A percentile compares a stretch with the other conserved stretches of the same genome.
Conservation (phyloP, 371 early-diverging fungal species). For the Lichtheimia hyalospora region DNA sequence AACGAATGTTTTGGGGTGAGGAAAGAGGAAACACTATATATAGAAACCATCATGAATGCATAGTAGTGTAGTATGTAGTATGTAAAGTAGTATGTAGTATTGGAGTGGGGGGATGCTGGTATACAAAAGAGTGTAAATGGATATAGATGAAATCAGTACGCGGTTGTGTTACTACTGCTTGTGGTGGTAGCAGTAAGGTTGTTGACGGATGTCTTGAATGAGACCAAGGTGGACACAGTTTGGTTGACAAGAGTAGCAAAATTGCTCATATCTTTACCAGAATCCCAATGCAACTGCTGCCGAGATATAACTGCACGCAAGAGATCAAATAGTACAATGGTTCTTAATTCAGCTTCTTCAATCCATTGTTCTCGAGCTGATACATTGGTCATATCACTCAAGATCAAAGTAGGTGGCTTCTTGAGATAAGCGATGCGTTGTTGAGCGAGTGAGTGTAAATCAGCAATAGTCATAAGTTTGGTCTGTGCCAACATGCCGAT, state of each 20-base stretch:
- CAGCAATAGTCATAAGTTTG: constrained; percentile 33
- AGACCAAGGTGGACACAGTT: not conserved
- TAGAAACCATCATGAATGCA: too few species aligned
- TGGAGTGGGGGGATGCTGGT: too few species aligned
- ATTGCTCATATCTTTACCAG: not conserved
- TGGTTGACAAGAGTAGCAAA: not conserved
- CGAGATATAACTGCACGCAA: not conserved
- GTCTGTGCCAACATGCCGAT: constrained; percentile 38
- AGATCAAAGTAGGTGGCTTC: not conserved
- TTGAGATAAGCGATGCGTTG: constrained; percentile 22
- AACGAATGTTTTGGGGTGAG: too few species aligned
- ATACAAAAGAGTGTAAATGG: too few species aligned
- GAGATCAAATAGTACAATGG: not conserved
- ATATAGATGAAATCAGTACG: too few species aligned
- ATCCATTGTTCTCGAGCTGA: not conserved
- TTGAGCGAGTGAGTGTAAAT: constrained; percentile 29
- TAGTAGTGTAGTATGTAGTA: too few species aligned
- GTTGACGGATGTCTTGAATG: not conserved
- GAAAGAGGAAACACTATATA: too few species aligned
- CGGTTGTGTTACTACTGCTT: too few species aligned
- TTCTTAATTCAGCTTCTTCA: not conserved
- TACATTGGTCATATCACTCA: too few species aligned
- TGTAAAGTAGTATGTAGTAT: too few species aligned
- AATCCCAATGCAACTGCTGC: not conserved
- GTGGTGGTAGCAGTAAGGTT: too few species aligned